Evolutionary conservation across 2,329 filamentous ascomycete genomes (phyloP).

Genomic region (Eurotiales sp.): DNA sequence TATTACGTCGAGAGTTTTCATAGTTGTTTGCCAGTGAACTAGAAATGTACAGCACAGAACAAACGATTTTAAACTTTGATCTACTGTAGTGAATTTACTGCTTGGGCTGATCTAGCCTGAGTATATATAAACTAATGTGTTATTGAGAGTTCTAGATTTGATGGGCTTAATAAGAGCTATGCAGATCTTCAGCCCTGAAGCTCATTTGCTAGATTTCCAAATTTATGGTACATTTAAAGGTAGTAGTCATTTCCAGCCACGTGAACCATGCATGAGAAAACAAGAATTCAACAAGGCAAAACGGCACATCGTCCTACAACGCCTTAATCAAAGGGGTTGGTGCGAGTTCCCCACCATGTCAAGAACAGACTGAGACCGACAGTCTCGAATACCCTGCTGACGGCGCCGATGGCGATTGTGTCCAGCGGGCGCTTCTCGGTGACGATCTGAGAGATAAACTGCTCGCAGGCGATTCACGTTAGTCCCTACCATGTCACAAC

Average conservation of each 20-base stretch:
- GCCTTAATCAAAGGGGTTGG: constrained; percentile 79
- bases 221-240: constrained; percentile 7
- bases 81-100: too few species aligned
- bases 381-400: constrained; percentile 87
- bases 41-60: background rate
- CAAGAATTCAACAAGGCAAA: background rate
- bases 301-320: constrained; percentile 16
- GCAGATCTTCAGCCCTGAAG: background rate
- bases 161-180: background rate
- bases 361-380: constrained; percentile 87
- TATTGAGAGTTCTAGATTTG: background rate
- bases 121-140: background rate
- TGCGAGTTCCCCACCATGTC: constrained; percentile 96
- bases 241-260: background rate
- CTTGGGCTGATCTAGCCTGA: too few species aligned
- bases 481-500: background rate
- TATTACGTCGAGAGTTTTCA: background rate
- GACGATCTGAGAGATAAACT: constrained; percentile 84
- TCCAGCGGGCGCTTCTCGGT: constrained; percentile 90
- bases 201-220: constrained; percentile 1
- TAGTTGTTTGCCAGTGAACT: background rate
- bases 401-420: constrained; percentile 77
- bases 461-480: constrained; percentile 21
- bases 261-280: background rate
- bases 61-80: background rate